Evolutionary conservation across 2,329 filamentous ascomycete species (phyloP).

Genomic region (Botrytis tulipae): DNA sequence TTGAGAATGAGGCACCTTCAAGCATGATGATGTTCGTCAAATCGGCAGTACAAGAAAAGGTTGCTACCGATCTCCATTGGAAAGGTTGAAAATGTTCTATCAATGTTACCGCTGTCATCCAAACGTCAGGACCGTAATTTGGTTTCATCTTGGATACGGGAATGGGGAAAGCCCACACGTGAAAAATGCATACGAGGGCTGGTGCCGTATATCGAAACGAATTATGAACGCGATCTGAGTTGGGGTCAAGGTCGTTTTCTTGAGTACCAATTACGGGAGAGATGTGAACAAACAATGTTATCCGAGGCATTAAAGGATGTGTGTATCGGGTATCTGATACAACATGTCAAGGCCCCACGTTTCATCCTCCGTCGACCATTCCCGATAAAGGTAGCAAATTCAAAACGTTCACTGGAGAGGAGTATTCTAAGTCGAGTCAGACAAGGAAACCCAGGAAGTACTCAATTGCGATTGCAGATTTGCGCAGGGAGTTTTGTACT

Average conservation of each 20-base stretch:
- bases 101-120: constrained; percentile 18
- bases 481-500: not conserved
- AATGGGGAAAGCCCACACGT: constrained; percentile 5
- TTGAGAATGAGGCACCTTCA: constrained; percentile 43
- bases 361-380: constrained; percentile 11
- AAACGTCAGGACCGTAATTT: not conserved
- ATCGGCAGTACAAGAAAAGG: constrained; percentile 57
- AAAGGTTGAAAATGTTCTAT: constrained; percentile 42
- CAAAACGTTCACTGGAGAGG: constrained; percentile 4
- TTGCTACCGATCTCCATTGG: constrained; percentile 56
- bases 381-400: not conserved
- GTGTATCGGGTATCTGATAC: constrained; percentile 15
- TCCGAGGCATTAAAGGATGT: constrained; percentile 8
- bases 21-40: constrained; percentile 60
- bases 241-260: not conserved
- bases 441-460: not conserved
- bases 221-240: not conserved
- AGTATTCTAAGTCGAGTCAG: not conserved
- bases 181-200: not conserved
- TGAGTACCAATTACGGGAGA: not conserved
- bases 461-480: not conserved
- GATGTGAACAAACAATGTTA: constrained; percentile 9
- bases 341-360: constrained; percentile 4
- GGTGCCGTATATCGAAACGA: constrained; percentile 12
- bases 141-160: constrained; percentile 9